Base-by-base conservation (phyloP, 2,329 filamentous ascomycete species). In the Keithomyces neogunnii region DNA sequence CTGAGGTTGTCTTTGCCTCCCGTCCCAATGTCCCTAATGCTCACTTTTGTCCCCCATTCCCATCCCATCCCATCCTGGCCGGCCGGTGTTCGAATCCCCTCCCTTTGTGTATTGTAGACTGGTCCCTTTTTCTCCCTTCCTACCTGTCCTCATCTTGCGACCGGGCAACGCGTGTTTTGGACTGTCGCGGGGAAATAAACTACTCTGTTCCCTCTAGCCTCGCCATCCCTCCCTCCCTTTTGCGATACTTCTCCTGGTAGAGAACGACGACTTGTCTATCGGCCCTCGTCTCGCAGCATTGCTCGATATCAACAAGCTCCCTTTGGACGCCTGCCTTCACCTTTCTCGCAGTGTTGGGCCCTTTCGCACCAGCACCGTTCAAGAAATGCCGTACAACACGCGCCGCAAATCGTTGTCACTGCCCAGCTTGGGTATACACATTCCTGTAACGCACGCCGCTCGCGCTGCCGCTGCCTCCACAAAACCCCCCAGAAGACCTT, bases 331-430 rank as follows among this genome's bases (percentile, higher is more conserved):
- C 11, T 4, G 26, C 2, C 4, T 11, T 30, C 30, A 5, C 40
- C 6, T 30, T 13, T 44, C 28, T 28, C 10, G 7, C 19, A 6
- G n/a, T 44, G 11, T 30, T 31, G 3, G 11, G 9, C 3, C 3
- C 9, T 5, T 19, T 8, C 11, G 30, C 45, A 28, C 45, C 36
- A 45, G 28, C 38, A 32, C 31, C 4, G 56, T 19, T 19, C 19
- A 54, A 57, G 60, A 47, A 55, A 96, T 96, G 89, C 87, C 86
- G 66, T 96, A 96, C 78, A 96, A 96, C 72, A 97, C 92, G 60
- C 88, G 92, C 72, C 86, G 91, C 71, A 97, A 97, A 77, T 96
- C 90, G 65, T 76, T 99, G 59, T 96, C 91, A 56, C 77, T 97
- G 64, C 88, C 89, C 54, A 95, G 90, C 59, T 80, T 97, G 63